These are phyloP conservation scores for Aureobasidium leucospermi DNA, from an alignment of 2,329 filamentous ascomycete species.

Conservation along the genomic window DNA sequence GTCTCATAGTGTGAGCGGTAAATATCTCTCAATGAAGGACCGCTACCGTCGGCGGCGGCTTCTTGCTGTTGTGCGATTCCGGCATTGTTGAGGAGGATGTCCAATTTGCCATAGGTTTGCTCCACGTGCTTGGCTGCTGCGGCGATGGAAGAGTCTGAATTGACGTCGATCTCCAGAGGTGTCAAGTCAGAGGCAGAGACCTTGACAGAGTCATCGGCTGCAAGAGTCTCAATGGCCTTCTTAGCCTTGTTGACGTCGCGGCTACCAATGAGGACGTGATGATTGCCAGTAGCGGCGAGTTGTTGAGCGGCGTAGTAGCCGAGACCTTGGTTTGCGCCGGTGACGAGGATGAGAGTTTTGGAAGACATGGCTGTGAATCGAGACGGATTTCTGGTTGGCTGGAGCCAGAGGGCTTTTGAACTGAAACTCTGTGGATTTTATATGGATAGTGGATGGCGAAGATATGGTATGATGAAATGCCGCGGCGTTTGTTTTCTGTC, in stretches of 20 bases:
- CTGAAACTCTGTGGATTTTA: no score
- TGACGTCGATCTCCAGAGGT: constrained; percentile 37
- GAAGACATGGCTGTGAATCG: not conserved
- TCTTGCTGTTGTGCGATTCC: constrained; percentile 21
- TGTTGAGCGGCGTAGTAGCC: constrained; percentile 37
- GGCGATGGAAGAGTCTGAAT: constrained; percentile 35
- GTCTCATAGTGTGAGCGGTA: constrained; percentile 22
- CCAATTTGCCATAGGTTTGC: constrained; percentile 24
- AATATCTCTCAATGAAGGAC: constrained; percentile 15
- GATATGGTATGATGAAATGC: not conserved
- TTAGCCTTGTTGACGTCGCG: constrained; percentile 31
- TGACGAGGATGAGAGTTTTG: constrained; percentile 28
- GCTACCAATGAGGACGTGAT: constrained; percentile 35
- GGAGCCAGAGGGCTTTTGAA: not conserved
- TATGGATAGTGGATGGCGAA: no score
- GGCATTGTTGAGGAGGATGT: constrained; percentile 33
- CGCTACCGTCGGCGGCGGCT: not conserved
- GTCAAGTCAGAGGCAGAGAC: constrained; percentile 26
- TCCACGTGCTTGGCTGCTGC: constrained; percentile 28
- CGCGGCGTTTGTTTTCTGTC: not conserved
- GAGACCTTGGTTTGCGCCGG: constrained; percentile 38
- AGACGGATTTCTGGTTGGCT: not conserved
- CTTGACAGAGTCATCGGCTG: constrained; percentile 22
- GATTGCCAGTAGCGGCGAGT: constrained; percentile 31
- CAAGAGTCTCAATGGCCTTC: constrained; percentile 28